Evolutionary conservation across 2,329 filamentous ascomycete species (phyloP).

Genomic region (Colletotrichum sp.): DNA sequence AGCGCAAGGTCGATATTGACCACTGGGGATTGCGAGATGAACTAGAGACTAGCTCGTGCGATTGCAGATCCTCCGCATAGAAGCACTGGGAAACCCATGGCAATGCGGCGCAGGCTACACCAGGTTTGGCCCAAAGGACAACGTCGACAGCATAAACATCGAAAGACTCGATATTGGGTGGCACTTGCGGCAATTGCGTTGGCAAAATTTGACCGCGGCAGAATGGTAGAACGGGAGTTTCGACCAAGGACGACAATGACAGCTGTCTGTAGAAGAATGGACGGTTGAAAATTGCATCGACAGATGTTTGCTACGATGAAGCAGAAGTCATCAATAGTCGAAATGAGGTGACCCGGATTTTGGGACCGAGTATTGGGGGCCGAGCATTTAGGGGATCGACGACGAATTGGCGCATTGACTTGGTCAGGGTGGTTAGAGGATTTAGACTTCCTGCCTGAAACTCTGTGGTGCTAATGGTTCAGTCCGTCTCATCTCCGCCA

Average conservation of each 20-base stretch:
- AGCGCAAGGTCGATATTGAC: not conserved
- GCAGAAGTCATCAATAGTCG: not conserved
- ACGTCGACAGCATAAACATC: not conserved
- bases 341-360: not conserved
- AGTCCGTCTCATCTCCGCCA: constrained; percentile 16
- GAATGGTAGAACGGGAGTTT: not conserved
- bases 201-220: not conserved
- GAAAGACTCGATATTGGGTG: not conserved
- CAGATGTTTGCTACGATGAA: not conserved
- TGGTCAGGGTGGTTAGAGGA: not conserved
- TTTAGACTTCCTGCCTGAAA: constrained; percentile 18
- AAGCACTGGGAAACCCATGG: not conserved
- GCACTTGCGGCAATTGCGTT: not conserved
- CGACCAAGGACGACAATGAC: not conserved
- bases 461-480: not conserved
- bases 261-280: not conserved
- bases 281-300: not conserved
- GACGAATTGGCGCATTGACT: constrained; percentile 5
- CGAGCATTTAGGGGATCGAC: not conserved
- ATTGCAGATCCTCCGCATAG: constrained; percentile 5
- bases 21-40: not conserved
- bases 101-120: not conserved
- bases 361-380: not conserved
- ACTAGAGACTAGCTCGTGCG: not conserved
- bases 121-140: not conserved